phyloP scores from a whole-genome alignment of 2,329 filamentous ascomycete species.

The Aspergillus fischeri region DNA sequence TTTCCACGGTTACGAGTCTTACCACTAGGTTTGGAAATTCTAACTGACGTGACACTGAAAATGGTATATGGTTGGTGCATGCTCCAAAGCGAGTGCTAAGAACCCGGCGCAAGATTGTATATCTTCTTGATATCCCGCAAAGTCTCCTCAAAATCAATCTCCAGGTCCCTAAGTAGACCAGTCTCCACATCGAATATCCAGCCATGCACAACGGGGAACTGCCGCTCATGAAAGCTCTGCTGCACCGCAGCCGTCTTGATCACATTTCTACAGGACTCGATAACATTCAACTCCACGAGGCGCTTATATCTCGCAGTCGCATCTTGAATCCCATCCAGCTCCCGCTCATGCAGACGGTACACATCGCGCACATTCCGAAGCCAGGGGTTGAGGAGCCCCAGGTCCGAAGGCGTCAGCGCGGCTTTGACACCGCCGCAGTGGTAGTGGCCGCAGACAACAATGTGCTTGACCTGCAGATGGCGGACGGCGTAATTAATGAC shows the following conservation, averaged over 20 bases:
- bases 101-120: slow-evolving; percentile 44
- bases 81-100: no score
- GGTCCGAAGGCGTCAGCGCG: slow-evolving; percentile 60
- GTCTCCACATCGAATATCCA: slow-evolving; percentile 70
- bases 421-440: slow-evolving; percentile 64
- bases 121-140: slow-evolving; percentile 60
- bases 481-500: slow-evolving; percentile 31
- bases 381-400: slow-evolving; percentile 70
- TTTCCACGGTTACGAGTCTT: no score
- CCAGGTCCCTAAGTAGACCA: slow-evolving; percentile 61
- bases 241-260: slow-evolving; percentile 52
- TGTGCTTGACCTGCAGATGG: slow-evolving; percentile 56
- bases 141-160: slow-evolving; percentile 58
- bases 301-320: slow-evolving; percentile 20
- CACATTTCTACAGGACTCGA: slow-evolving; percentile 27
- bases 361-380: slow-evolving; percentile 66
- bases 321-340: slow-evolving; percentile 50
- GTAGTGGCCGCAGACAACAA: slow-evolving; percentile 67
- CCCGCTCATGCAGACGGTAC: slow-evolving; percentile 65
- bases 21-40: no score
- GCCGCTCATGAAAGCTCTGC: slow-evolving; percentile 57
- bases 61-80: no score
- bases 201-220: slow-evolving; percentile 66
- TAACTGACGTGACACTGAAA: no score
- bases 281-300: slow-evolving; percentile 28